Percentiles rank a stretch among this genome's conserved stretches.
Evolutionary conservation across 2,329 filamentous ascomycete species (phyloP).

Genomic region (Passalora sequoiae): DNA sequence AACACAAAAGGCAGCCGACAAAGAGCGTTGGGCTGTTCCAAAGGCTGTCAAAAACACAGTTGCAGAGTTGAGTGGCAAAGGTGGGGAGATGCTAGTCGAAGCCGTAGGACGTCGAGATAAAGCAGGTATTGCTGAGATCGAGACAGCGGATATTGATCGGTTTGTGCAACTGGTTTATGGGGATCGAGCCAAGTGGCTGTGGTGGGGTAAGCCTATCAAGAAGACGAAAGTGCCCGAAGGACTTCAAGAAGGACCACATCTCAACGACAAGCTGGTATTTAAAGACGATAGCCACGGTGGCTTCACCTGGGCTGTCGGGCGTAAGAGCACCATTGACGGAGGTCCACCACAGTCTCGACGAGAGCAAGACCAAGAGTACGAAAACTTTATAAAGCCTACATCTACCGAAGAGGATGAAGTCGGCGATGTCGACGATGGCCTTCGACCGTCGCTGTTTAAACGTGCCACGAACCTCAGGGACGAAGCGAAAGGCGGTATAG

Average conservation of each 20-base stretch:
- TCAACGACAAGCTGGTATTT: slow-evolving; percentile 44
- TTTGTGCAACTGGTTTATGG: slow-evolving; percentile 75
- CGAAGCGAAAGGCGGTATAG: slow-evolving; percentile 76
- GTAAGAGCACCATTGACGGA: slow-evolving; percentile 51
- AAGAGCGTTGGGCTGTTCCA: slow-evolving; percentile 87
- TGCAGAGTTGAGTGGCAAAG: slow-evolving; percentile 86
- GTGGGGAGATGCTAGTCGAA: slow-evolving; percentile 91
- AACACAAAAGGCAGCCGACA: slow-evolving; percentile 85
- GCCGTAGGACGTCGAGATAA: slow-evolving; percentile 82
- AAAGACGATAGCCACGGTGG: slow-evolving; percentile 53
- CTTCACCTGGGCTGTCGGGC: slow-evolving; percentile 41
- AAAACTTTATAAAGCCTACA: slow-evolving; percentile 18
- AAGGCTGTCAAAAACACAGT: slow-evolving; percentile 93
- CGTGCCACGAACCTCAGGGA: slow-evolving; percentile 72
- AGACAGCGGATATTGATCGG: slow-evolving; percentile 81
- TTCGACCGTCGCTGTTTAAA: slow-evolving; percentile 59
- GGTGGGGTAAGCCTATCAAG: slow-evolving; percentile 83
- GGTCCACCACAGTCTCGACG: slow-evolving; percentile 15
- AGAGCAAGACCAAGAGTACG: slow-evolving; percentile 20
- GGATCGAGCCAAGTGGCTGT: slow-evolving; percentile 85
- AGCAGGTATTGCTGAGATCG: slow-evolving; percentile 83
- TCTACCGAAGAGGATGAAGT: slow-evolving; percentile 32
- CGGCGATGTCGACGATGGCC: slow-evolving; percentile 30
- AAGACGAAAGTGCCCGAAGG: slow-evolving; percentile 28
- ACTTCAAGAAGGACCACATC: slow-evolving; percentile 12